Base-by-base conservation (phyloP, 169 alveolate genomes). In the Plasmodium coatneyi region DNA sequence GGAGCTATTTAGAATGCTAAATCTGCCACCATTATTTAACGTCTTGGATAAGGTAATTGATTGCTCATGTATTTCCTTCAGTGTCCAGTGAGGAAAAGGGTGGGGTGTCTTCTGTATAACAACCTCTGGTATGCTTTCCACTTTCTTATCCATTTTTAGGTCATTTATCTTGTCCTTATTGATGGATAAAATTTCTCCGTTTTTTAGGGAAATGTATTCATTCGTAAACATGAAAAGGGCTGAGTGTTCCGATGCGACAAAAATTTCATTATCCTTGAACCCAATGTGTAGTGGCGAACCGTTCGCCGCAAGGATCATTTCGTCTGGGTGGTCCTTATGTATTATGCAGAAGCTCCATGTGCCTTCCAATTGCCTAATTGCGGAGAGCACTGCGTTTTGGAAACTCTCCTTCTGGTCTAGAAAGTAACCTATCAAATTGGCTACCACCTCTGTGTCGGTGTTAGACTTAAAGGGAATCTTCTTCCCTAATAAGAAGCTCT, bases 401-500 rank as follows among this genome's bases (percentile, higher is more conserved):
- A 98, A 95, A 72, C 84, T 96, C 16, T 71, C 92, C 5, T 98
- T 98, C 12, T 95, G 95, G 81, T 98, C 99, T 30, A 98, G 93
- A 70, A 96, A 95, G 14, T 92, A 92, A 6, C 99, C 99, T 34
- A 98, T 98, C 92, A 98, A 95, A 87, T 98, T 90, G n/a, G 99
- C 99, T 43, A 99, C 98, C 22, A 99, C 98, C 83, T 98, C 99
- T n/a, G 99, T 96, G 92, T 99, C 99, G 12, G 99, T 98, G 83
- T 98, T 98, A 12, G 96, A 66, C 71, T 92, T 46, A 79, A 94
- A 92, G 95, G 96, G 91, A 82, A 92, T 78, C 56, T 95, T 78
- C 54, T 89, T 91, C 22, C 92, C 79, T 12, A 92, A n/a, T 82
- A 83, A 81, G 96, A 97, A 52, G 74, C 83, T 66, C 96, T 96